Conservation (phyloP, 2,329 filamentous ascomycete genomes). For the Hypocreales sp. region DNA sequence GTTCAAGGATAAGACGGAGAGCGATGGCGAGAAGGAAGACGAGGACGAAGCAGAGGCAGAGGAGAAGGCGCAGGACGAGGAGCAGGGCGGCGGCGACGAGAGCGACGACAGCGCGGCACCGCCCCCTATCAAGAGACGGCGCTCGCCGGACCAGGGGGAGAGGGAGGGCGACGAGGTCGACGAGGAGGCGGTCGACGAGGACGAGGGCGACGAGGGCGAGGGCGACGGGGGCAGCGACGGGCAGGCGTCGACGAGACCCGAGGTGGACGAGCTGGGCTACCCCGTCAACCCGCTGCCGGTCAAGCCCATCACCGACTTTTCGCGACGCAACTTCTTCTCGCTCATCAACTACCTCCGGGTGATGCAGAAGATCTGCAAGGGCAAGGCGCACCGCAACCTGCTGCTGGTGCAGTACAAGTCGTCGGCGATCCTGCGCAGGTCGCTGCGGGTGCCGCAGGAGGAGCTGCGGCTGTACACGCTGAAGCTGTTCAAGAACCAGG, state of each 20-base stretch:
- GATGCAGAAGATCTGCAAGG: conserved; percentile 93
- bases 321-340: conserved; percentile 87
- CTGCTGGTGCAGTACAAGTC: conserved; percentile 93
- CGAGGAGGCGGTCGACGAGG: conserved; percentile 3
- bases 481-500: conserved; percentile 97
- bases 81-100: conserved; percentile 22
- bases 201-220: conserved; percentile 7
- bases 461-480: conserved; percentile 84
- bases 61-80: conserved; percentile 16
- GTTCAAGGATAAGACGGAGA: conserved; percentile 18
- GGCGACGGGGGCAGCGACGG: conserved; percentile 15
- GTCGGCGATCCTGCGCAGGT: conserved; percentile 79
- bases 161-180: conserved; percentile 5
- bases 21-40: conserved; percentile 11
- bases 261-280: conserved; percentile 79
- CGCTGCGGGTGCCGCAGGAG: conserved; percentile 77
- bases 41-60: conserved; percentile 7
- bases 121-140: conserved; percentile 58
- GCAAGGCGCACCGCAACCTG: conserved; percentile 88
- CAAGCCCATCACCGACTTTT: conserved; percentile 76
- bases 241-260: conserved; percentile 27
- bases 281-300: conserved; percentile 55
- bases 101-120: conserved; percentile 69
- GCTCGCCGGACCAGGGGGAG: conserved; percentile 23
- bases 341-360: conserved; percentile 90